Evolutionary conservation across 805 yeast genomes (phyloP).

Genomic region (Tetrapisispora phaffii): DNA sequence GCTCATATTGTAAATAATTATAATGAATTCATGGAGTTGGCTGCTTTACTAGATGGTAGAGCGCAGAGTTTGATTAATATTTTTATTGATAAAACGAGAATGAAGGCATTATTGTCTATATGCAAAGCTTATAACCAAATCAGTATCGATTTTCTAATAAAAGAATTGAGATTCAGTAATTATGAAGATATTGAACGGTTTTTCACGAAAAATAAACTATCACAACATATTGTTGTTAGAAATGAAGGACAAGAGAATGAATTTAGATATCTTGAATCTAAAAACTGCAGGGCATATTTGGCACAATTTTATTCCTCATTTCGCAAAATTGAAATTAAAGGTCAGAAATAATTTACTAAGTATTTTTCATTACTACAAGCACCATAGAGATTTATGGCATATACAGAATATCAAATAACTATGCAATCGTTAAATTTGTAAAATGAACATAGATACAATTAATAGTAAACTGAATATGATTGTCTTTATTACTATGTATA

Average conservation of each 20-base stretch:
- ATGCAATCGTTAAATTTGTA: no score
- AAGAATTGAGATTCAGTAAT: conserved; percentile 34
- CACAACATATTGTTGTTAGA: conserved; percentile 25
- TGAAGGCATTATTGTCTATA: conserved; percentile 46
- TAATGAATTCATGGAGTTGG: conserved; percentile 40
- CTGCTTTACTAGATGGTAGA: conserved; percentile 32
- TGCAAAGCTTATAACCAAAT: conserved; percentile 47
- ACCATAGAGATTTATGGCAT: no score
- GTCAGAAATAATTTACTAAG: conserved; percentile 49
- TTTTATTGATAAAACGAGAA: conserved; percentile 48
- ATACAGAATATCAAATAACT: no score
- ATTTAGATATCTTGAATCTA: conserved; percentile 28
- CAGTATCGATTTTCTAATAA: conserved; percentile 30
- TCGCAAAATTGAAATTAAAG: conserved; percentile 76
- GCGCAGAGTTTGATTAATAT: conserved; percentile 41
- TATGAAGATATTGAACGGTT: conserved; percentile 35
- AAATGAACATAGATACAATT: no score
- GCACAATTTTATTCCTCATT: conserved; percentile 31
- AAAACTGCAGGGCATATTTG: conserved; percentile 29
- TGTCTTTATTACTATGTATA: no score
- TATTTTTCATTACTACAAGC: no score
- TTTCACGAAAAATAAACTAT: conserved; percentile 33
- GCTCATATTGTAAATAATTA: conserved; percentile 38
- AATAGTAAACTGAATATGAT: no score
- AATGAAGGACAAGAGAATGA: conserved; percentile 21